These are phyloP conservation scores for Lactifluus echinatus DNA, from an alignment of 768 basidiomycete species.

Conservation along the genomic window DNA sequence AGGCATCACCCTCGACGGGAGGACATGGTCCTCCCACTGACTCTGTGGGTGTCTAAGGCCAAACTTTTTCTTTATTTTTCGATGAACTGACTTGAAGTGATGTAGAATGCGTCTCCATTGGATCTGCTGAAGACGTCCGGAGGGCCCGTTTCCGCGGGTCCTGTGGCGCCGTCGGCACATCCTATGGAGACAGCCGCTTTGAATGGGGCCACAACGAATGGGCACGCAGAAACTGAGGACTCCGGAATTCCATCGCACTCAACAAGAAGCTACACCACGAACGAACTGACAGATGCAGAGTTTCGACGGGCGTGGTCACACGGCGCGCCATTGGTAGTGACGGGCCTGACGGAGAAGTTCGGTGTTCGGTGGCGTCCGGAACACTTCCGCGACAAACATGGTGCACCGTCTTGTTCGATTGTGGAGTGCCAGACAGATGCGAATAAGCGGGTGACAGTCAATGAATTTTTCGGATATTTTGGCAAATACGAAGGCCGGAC, in stretches of 20 bases:
- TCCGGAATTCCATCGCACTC: constrained; percentile 26
- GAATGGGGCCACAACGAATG: not conserved
- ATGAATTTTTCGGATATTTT: constrained; percentile 73
- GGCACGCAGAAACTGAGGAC: not conserved
- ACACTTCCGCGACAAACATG: constrained; percentile 66
- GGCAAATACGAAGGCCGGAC: constrained; percentile 52
- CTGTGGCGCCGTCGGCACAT: not conserved
- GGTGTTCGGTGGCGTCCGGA: constrained; percentile 72
- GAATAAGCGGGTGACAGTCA: constrained; percentile 55
- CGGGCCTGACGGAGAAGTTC: constrained; percentile 52
- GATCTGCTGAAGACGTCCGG: not conserved
- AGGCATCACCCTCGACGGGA: not conserved
- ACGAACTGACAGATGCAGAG: constrained; percentile 44
- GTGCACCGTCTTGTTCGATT: constrained; percentile 55
- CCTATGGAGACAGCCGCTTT: not conserved
- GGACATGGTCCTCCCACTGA: not conserved
- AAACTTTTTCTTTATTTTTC: not conserved
- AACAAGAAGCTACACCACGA: constrained; percentile 39
- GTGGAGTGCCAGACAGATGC: constrained; percentile 75
- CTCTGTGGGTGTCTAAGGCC: not conserved
- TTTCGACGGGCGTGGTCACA: constrained; percentile 65
- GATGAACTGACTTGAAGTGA: not conserved
- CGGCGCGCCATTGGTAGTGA: constrained; percentile 76
- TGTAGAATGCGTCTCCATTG: not conserved
- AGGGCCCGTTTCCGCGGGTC: not conserved